Evolutionary conservation across 306 rosid species (phyloP), one percentile per base, ranked within the genome.

Genomic region (Cucurbita argyrosperma): DNA sequence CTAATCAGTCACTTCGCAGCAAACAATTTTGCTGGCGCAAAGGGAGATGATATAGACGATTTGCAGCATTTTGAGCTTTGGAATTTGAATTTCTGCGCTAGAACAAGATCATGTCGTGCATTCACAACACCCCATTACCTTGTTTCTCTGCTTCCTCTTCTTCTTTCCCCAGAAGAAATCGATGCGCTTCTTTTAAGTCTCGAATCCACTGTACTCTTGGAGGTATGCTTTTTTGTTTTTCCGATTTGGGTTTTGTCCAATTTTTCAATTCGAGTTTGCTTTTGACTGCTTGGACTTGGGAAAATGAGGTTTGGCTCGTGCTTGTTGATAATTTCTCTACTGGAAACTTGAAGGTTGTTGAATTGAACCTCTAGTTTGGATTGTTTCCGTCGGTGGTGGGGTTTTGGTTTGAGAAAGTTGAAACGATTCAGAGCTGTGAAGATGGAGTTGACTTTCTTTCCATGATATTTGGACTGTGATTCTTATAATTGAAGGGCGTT

Each of bases 141-240:
- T 78, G 79, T 78, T 80, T 81, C 85, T 81, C 84, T 46, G 59
- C 73, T 54, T 82, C 83, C 56, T 70, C 84, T 21, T 74, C 83
- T 52, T 79, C 81, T 66, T 19, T 19, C 14, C 66, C 71, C 5
- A 39, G 78, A 26, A 79, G 80, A 57, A 78, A 86, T 42, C 45
- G 74, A 47, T 83, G 64, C 70, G 21, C 80, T 71, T 70, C 75
- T 67, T 63, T 87, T 46, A 81, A 73, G 59, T 52, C 88, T 75
- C 81, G 76, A 11, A 58, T 92, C 76, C 80, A 71, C 62, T 92
- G 92, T 76, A 30, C 96, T 56, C 82, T 90, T 4, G 83, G 83
- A 85, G 98, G 98, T 92, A 76, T 61, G 19, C 7, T 49, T 21
- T 77, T 30, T 30, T 30, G 35, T 58, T 69, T 63, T 37, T 8